phyloP scores from a whole-genome alignment of 2,329 filamentous ascomycete genomes.

The Verticillium zaregamsianum region DNA sequence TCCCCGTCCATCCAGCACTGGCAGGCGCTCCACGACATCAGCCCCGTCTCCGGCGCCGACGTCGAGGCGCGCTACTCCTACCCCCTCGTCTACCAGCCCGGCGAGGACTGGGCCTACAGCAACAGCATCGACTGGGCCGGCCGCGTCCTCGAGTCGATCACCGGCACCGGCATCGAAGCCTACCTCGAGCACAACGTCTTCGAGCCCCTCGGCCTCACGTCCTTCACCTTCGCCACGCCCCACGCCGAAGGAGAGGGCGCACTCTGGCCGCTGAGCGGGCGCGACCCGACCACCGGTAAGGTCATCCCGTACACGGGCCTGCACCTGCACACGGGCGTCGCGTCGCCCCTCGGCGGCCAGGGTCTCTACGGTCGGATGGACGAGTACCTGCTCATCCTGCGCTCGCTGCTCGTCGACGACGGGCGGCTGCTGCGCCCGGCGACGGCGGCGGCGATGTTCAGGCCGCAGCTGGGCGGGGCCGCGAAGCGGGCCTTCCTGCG shows the following conservation, averaged over 20 bases:
- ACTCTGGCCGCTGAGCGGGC: conserved; percentile 12
- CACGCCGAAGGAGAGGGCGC: neutral
- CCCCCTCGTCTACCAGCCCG: conserved; percentile 40
- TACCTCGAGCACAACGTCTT: conserved; percentile 34
- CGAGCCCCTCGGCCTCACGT: conserved; percentile 25
- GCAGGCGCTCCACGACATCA: conserved; percentile 28
- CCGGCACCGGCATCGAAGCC: conserved; percentile 27
- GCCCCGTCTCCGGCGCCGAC: conserved; percentile 22
- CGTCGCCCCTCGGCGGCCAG: conserved; percentile 26
- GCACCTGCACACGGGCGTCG: conserved; percentile 11
- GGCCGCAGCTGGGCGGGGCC: conserved; percentile 32
- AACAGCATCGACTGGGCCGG: conserved; percentile 43
- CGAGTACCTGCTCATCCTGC: conserved; percentile 40
- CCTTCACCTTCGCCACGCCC: conserved; percentile 9
- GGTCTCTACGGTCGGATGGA: conserved; percentile 28
- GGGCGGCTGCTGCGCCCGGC: conserved; percentile 24
- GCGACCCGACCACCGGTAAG: conserved; percentile 9
- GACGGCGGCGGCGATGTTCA: conserved; percentile 30
- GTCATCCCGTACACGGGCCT: conserved; percentile 5
- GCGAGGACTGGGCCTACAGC: conserved; percentile 46
- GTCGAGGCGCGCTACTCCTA: conserved; percentile 32
- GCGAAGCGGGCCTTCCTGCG: conserved; percentile 15
- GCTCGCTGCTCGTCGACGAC: conserved; percentile 33
- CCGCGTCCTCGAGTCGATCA: conserved; percentile 34
- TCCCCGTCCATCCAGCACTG: conserved; percentile 36